Evolutionary conservation across 1,139 yeast species (phyloP).

Genomic region (Dujonia santamariae): DNA sequence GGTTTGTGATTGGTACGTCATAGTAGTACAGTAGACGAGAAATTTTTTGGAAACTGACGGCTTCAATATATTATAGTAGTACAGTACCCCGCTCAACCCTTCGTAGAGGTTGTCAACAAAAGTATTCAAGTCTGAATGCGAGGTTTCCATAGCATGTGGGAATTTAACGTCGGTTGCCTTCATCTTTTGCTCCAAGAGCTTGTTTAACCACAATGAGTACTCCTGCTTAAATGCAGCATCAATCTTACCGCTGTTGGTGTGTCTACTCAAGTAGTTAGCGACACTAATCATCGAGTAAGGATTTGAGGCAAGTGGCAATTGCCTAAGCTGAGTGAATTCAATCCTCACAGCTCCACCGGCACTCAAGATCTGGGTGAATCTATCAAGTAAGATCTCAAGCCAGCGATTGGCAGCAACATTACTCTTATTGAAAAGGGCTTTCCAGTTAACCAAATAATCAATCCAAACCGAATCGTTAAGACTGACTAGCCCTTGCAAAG

Average conservation of each 20-base stretch:
- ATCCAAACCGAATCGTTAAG: constrained; percentile 22
- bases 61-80: constrained; percentile 19
- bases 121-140: constrained; percentile 20
- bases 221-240: constrained; percentile 28
- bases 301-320: constrained; percentile 25
- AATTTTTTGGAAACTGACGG: constrained; percentile 30
- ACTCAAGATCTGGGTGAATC: constrained; percentile 23
- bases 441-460: constrained; percentile 27
- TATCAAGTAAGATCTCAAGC: constrained; percentile 31
- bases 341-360: constrained; percentile 15
- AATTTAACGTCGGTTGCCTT: constrained; percentile 22
- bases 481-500: constrained; percentile 28
- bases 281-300: constrained; percentile 25
- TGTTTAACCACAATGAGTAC: constrained; percentile 24
- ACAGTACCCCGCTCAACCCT: constrained; percentile 24
- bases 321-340: constrained; percentile 10
- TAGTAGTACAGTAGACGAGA: constrained; percentile 28
- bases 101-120: constrained; percentile 36
- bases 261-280: constrained; percentile 28
- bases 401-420: constrained; percentile 39
- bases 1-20: constrained; percentile 38
- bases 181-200: constrained; percentile 15
- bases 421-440: constrained; percentile 22
- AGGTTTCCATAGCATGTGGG: constrained; percentile 31
- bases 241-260: constrained; percentile 20